Conservation (phyloP, 495 filamentous ascomycete genomes). For the Friedmanniomyces endolithicus region DNA sequence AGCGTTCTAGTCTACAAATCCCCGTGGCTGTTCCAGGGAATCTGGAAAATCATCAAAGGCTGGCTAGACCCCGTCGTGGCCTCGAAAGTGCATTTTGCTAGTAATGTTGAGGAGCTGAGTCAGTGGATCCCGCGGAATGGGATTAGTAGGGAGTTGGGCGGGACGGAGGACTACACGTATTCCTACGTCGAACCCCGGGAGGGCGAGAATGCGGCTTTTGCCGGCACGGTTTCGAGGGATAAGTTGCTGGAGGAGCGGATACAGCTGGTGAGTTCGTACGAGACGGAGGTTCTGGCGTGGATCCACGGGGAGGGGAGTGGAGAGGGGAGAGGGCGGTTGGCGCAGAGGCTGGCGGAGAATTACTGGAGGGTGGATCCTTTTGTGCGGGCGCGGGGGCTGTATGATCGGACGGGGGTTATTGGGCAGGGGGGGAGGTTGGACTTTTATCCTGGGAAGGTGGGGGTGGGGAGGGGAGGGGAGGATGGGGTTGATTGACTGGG, state of each 20-base stretch:
- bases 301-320: conserved; percentile 34
- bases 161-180: conserved; percentile 71
- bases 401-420: conserved; percentile 29
- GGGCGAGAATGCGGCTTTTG: conserved; percentile 60
- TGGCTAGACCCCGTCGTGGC: conserved; percentile 98
- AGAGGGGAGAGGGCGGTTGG: conserved; percentile 38
- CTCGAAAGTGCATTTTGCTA: conserved; percentile 88
- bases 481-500: not conserved
- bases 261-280: conserved; percentile 52
- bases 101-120: conserved; percentile 64
- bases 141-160: conserved; percentile 70
- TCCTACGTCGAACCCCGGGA: conserved; percentile 60
- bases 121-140: conserved; percentile 57
- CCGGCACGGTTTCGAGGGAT: conserved; percentile 51
- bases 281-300: conserved; percentile 61
- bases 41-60: conserved; percentile 73
- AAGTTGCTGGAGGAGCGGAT: conserved; percentile 47
- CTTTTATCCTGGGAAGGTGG: conserved; percentile 22
- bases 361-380: conserved; percentile 59
- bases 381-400: conserved; percentile 27
- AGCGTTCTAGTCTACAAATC: conserved; percentile 92
- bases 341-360: conserved; percentile 49
- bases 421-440: conserved; percentile 23
- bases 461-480: not conserved
- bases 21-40: conserved; percentile 87